These are phyloP conservation scores for Beauveria pseudobassiana DNA, from an alignment of 2,329 filamentous ascomycete genomes.

Conservation along the genomic window DNA sequence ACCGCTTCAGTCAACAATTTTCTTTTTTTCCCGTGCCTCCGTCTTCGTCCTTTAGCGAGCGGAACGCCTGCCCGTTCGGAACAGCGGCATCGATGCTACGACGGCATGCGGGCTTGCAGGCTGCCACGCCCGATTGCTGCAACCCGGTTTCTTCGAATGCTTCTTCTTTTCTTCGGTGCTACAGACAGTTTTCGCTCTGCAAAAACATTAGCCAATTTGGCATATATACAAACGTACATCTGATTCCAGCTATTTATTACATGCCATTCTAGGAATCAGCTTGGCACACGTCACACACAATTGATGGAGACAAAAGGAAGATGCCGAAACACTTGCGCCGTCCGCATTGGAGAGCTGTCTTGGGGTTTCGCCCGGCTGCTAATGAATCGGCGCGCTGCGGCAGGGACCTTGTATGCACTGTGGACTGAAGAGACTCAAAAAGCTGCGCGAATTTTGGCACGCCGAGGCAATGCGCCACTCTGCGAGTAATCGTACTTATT, in stretches of 20 bases:
- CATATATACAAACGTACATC: background rate
- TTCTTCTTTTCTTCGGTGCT: background rate
- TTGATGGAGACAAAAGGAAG: background rate
- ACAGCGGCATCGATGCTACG: conserved; percentile 5
- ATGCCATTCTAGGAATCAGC: background rate
- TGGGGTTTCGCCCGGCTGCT: background rate
- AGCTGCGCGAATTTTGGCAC: conserved; percentile 5
- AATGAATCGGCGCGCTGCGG: background rate
- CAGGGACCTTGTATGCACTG: background rate
- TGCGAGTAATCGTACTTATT: too few species aligned
- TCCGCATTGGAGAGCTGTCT: background rate
- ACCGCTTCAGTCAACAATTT: background rate
- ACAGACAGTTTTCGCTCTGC: background rate
- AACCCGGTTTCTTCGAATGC: background rate
- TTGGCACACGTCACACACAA: background rate
- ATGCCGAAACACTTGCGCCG: background rate
- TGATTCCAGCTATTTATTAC: too few species aligned
- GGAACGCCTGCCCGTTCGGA: conserved; percentile 4
- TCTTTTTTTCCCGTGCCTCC: too few species aligned
- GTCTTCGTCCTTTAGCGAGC: too few species aligned
- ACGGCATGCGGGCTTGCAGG: background rate
- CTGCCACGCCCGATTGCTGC: background rate
- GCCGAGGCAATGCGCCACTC: background rate
- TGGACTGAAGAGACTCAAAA: background rate
- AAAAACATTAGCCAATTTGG: background rate